Conservation (phyloP, 202 grass and related monocot species). For the Alloteropsis angusta region DNA sequence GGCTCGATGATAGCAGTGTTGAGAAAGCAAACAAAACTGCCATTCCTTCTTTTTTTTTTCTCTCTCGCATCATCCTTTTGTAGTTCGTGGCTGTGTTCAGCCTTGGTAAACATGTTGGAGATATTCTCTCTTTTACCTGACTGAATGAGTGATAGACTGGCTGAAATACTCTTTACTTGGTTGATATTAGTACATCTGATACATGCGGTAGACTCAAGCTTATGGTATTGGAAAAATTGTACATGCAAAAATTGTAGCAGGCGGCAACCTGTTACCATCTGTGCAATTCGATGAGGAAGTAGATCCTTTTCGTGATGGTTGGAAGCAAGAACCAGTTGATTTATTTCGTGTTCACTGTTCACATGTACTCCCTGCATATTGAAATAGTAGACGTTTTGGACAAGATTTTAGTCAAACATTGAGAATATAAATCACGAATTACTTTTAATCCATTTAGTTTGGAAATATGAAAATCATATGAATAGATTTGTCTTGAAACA, state of each 20-base stretch:
- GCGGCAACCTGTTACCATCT: neutral
- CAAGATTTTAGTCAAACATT: too few species aligned
- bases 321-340: too few species aligned
- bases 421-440: too few species aligned
- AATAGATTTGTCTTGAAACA: too few species aligned
- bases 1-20: neutral
- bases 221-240: neutral
- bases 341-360: too few species aligned
- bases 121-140: neutral
- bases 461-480: too few species aligned
- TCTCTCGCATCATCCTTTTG: neutral
- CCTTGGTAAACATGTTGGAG: neutral
- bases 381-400: too few species aligned
- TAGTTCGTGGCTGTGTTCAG: neutral
- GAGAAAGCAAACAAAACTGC: slow-evolving; percentile 18
- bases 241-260: neutral
- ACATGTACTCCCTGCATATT: too few species aligned
- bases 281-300: neutral
- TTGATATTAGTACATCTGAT: neutral
- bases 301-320: too few species aligned
- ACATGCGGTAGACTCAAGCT: neutral
- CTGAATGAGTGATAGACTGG: neutral
- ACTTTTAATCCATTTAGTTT: too few species aligned
- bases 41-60: neutral
- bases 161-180: neutral